Percentiles rank a stretch among this genome's conserved stretches.
These are phyloP conservation scores for Clitopilus hobsonii DNA, from an alignment of 768 basidiomycete species.

Conservation along the genomic window DNA sequence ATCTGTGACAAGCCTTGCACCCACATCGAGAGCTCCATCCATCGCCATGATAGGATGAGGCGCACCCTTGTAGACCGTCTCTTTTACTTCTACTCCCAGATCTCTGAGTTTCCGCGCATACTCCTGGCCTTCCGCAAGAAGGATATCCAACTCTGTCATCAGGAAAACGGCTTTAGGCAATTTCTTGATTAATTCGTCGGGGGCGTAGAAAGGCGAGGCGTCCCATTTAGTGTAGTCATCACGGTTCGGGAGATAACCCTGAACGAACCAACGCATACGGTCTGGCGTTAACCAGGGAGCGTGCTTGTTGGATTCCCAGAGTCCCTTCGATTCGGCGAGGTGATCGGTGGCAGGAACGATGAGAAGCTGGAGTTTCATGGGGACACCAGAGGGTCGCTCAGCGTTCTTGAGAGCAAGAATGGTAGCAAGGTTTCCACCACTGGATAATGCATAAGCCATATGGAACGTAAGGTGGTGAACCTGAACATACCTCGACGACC, in stretches of 20 bases:
- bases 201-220: conserved; percentile 68
- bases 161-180: conserved; percentile 59
- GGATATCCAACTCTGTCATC: conserved; percentile 61
- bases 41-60: conserved; percentile 75
- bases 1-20: neutral
- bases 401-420: conserved; percentile 62
- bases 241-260: conserved; percentile 62
- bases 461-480: neutral
- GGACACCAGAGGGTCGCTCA: conserved; percentile 27
- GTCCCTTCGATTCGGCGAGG: conserved; percentile 15
- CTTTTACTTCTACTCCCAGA: conserved; percentile 49
- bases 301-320: conserved; percentile 54
- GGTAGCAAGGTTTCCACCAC: conserved; percentile 69
- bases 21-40: conserved; percentile 42
- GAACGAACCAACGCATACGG: conserved; percentile 73
- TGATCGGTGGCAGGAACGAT: conserved; percentile 74
- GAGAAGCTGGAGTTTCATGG: conserved; percentile 57
- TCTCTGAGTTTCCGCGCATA: conserved; percentile 54
- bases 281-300: conserved; percentile 56
- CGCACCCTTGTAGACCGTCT: conserved; percentile 54
- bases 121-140: conserved; percentile 60
- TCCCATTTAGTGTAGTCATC: conserved; percentile 62
- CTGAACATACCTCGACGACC: conserved; percentile 55
- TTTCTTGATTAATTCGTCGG: conserved; percentile 43
- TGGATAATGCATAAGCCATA: conserved; percentile 14